Base-by-base conservation (phyloP, 1,284 basidiomycete species). In the Ustilago xerochloae region DNA sequence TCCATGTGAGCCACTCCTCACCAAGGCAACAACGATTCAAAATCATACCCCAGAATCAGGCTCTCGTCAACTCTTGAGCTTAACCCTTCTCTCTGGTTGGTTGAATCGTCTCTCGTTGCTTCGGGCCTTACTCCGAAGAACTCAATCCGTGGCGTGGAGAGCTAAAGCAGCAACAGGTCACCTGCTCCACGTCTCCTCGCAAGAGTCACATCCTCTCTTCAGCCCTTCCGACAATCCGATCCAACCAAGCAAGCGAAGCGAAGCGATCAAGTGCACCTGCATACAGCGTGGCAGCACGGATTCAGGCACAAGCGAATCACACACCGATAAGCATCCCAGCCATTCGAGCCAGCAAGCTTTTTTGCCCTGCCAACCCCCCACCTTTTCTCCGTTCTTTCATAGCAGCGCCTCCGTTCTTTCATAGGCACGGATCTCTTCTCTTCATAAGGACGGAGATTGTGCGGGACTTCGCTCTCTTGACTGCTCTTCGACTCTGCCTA, bases 301-400 rank as follows among this genome's bases (percentile, higher is more conserved):
- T 18, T 49, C 47, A 32, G 47, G 47, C 28, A 49, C 47, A 33
- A 9, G 30, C 29, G 45, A 47, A 29, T 9, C 45, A 47, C 20
- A 15, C 13, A 12, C n/a, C 26, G 41, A 43, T 43, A 24, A 24
- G 41, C 41, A 13, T 43, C 0, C 2, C 16, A 43, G 12, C 24
- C 22, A 24, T 15, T 24, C 4, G 22, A 43, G 41, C 41, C 20
- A 26, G 49, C 32, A 38, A 28, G 15, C 20, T 51, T 51, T 28
- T 38, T 38, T 24, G 18, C 22, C 24, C 35, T 51, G 22, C 18
- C 38, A 26, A 20, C 20, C 22, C 22, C 16, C 15, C n/a, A 29
- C 45, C 43, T n/a, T 46, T 26, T n/a, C 43, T 46, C 43, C 22
- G 26, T 28, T 26, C 22, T 28, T 24, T n/a, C 32, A 38, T 33